phyloP scores from a whole-genome alignment of 176 grass and related monocot genomes.

The Canna indica region DNA sequence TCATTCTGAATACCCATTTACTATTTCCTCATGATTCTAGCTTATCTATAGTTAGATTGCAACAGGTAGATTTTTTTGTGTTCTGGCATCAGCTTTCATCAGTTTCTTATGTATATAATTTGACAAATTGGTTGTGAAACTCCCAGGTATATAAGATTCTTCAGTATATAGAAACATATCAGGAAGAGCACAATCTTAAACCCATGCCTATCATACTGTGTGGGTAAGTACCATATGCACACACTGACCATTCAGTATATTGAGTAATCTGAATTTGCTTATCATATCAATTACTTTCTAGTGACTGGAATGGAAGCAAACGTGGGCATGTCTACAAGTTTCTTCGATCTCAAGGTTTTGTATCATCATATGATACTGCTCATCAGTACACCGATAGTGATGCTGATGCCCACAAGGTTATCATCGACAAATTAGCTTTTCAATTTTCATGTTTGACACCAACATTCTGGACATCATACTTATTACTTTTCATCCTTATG shows the following conservation, averaged over 20 bases:
- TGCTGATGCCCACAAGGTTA: conserved; percentile 83
- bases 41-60: conserved; percentile 60
- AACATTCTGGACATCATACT: conserved; percentile 1
- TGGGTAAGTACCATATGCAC: conserved; percentile 34
- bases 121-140: not conserved
- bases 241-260: too few species aligned
- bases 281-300: conserved; percentile 6
- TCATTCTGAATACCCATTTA: conserved; percentile 89
- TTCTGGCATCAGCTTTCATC: not conserved
- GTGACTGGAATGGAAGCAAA: conserved; percentile 97
- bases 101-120: not conserved
- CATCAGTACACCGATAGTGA: conserved; percentile 85
- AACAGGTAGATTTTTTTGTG: conserved; percentile 41
- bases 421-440: conserved; percentile 13
- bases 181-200: conserved; percentile 71
- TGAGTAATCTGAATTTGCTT: not conserved
- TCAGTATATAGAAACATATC: conserved; percentile 67
- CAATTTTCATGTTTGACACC: not conserved
- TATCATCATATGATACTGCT: conserved; percentile 82
- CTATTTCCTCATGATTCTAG: conserved; percentile 86
- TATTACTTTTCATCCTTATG: conserved; percentile 1
- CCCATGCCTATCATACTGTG: conserved; percentile 74
- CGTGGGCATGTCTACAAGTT: conserved; percentile 98
- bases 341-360: conserved; percentile 75
- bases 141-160: conserved; percentile 81